phyloP scores from a whole-genome alignment of 768 basidiomycete species.

The Kondoa subrosea region DNA sequence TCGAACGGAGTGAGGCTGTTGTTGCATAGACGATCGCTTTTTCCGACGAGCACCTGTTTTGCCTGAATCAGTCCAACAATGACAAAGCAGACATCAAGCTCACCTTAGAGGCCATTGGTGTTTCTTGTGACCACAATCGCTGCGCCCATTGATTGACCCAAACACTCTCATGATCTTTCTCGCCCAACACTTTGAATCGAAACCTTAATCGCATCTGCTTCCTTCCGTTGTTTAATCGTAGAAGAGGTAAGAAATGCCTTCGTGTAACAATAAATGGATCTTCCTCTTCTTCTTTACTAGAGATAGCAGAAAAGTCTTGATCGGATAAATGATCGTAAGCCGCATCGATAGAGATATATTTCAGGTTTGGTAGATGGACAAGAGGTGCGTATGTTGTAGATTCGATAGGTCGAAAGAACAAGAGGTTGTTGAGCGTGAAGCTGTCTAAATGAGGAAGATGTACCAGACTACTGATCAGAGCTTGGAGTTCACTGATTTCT shows the following conservation, averaged over 20 bases:
- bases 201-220: not conserved
- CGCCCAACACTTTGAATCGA: not conserved
- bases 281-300: not conserved
- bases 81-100: too few species aligned
- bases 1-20: too few species aligned
- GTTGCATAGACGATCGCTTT: too few species aligned
- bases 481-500: not conserved
- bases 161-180: too few species aligned
- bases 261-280: not conserved
- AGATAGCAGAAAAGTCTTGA: not conserved
- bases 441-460: not conserved
- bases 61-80: too few species aligned
- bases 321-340: not conserved
- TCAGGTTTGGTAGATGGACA: not conserved
- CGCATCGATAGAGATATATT: not conserved
- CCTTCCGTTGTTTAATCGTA: not conserved
- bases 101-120: too few species aligned
- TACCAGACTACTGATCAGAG: not conserved
- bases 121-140: too few species aligned
- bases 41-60: too few species aligned
- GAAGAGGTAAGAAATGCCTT: not conserved
- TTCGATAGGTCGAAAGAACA: not conserved
- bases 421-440: not conserved
- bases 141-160: too few species aligned
- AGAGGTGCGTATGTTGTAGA: not conserved